Evolutionary conservation across 768 basidiomycete genomes (phyloP), one percentile per base, ranked within the genome.

Genomic region (Hypsizygus marmoreus): DNA sequence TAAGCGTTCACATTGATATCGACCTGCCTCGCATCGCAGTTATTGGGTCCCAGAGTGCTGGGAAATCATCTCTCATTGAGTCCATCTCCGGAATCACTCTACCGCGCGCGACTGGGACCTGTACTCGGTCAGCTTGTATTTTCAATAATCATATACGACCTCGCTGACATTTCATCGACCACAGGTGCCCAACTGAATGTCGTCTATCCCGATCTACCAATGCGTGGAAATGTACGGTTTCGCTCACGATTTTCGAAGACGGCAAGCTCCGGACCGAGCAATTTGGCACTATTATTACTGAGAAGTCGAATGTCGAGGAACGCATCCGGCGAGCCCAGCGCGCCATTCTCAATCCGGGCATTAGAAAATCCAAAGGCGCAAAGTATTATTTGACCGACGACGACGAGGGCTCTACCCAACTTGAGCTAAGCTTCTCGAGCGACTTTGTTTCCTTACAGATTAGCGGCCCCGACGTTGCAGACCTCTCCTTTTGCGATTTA

Each of bases 61-160:
- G 88, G 0, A 89, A 89, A 55, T 87, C 85, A 0, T 89, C 87
- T 0, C 71, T 89, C 4, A 88, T 90, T 9, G 87, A 90, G 53
- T 77, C 84, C 0, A 88, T 90, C 34, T 86, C 85, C 0, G 84
- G 86, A 0, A 79, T 89, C 13, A 84, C 77, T 0, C 66, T 89
- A 0, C 86, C 86, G 17, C 75, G 86, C 8, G 83, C 82, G 0
- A 70, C 79, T n/a, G 88, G 88, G 0, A 88, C 87, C 0, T 89
- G 88, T 49, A 91, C 88, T 1, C 73, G 88, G 88, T 82, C 49
- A 29, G 53, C 22, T 1, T 26, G 37, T 34, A n/a, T n/a, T n/a
- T n/a, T n/a, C n/a, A n/a, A n/a, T n/a, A n/a, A n/a, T n/a, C n/a
- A n/a, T n/a, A n/a, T n/a, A n/a, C n/a, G n/a, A n/a, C n/a, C n/a